A percentile compares a stretch with the other conserved stretches of the same genome.
phyloP scores from a whole-genome alignment of 192 early-diverging fungal species.

The Backusella macrospora region DNA sequence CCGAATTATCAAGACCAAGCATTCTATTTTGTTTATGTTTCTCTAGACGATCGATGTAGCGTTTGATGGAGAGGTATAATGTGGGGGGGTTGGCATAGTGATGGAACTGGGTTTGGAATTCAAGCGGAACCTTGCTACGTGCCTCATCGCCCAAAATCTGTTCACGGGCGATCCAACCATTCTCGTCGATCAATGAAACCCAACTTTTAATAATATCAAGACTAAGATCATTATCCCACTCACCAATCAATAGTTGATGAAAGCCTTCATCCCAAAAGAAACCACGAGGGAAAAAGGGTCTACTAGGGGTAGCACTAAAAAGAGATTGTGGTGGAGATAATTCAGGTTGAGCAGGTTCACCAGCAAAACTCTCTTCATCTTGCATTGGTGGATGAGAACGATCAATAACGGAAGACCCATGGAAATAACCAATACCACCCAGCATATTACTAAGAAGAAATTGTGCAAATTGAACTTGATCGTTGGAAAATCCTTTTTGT shows the following conservation, averaged over 20 bases:
- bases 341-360: constrained; percentile 53
- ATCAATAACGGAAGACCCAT: constrained; percentile 77
- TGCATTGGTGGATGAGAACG: constrained; percentile 63
- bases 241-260: constrained; percentile 80
- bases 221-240: constrained; percentile 89
- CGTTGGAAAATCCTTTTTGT: constrained; percentile 63
- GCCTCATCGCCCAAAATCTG: constrained; percentile 95
- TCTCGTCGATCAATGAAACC: constrained; percentile 73
- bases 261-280: constrained; percentile 98
- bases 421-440: constrained; percentile 89
- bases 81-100: constrained; percentile 95
- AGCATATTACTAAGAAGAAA: constrained; percentile 80
- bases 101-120: constrained; percentile 93
- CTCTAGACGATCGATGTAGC: constrained; percentile 62
- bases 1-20: constrained; percentile 1
- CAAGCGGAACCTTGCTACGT: constrained; percentile 81
- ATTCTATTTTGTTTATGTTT: constrained; percentile 21
- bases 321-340: constrained; percentile 67
- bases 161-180: constrained; percentile 94
- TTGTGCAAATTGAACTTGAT: constrained; percentile 73
- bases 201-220: constrained; percentile 82
- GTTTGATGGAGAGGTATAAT: constrained; percentile 68
- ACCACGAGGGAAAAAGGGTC: constrained; percentile 96
- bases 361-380: constrained; percentile 54
- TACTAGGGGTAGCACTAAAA: constrained; percentile 82